These are phyloP conservation scores for Hypoxylon sp. DNA, from an alignment of 2,329 filamentous ascomycete species.

Conservation along the genomic window DNA sequence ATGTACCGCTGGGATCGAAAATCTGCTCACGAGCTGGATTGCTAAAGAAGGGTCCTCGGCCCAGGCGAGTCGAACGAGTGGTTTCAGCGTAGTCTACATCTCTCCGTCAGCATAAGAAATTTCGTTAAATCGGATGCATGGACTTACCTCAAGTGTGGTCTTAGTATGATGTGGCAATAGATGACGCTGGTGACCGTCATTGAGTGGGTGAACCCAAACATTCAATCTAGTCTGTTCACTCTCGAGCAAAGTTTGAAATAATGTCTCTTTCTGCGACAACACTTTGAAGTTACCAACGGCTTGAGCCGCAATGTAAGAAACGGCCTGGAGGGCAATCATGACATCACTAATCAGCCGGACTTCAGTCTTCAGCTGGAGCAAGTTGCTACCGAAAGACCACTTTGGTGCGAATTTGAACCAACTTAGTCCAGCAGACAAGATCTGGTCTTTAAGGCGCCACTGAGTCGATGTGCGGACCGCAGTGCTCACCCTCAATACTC, in stretches of 20 bases:
- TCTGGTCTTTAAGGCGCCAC: constrained; percentile 89
- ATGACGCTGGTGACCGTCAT: constrained; percentile 65
- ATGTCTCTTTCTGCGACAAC: constrained; percentile 82
- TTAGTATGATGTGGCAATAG: constrained; percentile 60
- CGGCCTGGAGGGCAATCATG: constrained; percentile 73
- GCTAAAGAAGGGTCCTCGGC: constrained; percentile 86
- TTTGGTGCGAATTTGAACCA: constrained; percentile 90
- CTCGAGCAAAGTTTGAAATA: constrained; percentile 84
- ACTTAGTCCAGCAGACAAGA: constrained; percentile 85
- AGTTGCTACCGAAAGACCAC: constrained; percentile 97
- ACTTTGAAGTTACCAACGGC: constrained; percentile 71
- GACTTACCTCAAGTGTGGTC: constrained; percentile 58
- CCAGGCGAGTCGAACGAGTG: constrained; percentile 88
- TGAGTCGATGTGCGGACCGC: constrained; percentile 74
- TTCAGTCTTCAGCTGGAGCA: constrained; percentile 94
- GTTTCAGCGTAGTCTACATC: constrained; percentile 67
- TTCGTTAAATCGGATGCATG: background rate
- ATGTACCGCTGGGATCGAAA: constrained; percentile 79
- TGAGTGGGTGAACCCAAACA: constrained; percentile 91
- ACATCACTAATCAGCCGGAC: constrained; percentile 85
- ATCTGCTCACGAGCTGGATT: constrained; percentile 85
- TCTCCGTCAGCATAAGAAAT: constrained; percentile 38
- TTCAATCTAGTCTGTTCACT: constrained; percentile 86
- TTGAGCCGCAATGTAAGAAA: constrained; percentile 71
- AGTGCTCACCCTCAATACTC: constrained; percentile 80